Percentiles rank a stretch among this genome's conserved stretches.
phyloP scores from a whole-genome alignment of 2,329 filamentous ascomycete species.

The Lachnellula arida region DNA sequence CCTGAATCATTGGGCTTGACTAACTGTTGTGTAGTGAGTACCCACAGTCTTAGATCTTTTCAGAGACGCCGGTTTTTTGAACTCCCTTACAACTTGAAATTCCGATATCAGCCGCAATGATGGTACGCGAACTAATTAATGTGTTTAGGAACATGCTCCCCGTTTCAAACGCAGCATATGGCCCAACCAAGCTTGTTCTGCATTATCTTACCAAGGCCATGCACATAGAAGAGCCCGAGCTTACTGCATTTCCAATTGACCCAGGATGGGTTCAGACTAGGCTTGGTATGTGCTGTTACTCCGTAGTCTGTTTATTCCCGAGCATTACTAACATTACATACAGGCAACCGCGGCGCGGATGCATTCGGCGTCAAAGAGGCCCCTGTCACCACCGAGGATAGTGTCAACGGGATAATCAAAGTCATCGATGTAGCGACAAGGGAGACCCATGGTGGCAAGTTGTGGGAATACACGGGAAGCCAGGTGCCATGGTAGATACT shows the following conservation, averaged over 20 bases:
- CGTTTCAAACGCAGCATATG: slow-evolving; percentile 28
- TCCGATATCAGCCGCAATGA: no score
- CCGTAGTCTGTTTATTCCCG: no score
- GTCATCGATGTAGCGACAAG: slow-evolving; percentile 11
- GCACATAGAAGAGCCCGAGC: slow-evolving; percentile 20
- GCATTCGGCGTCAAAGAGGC: slow-evolving; percentile 17
- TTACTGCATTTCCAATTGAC: slow-evolving; percentile 19
- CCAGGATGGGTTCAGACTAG: slow-evolving; percentile 21
- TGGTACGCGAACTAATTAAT: background rate
- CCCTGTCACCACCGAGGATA: slow-evolving; percentile 18
- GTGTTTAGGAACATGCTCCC: slow-evolving; percentile 14
- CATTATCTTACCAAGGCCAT: slow-evolving; percentile 31
- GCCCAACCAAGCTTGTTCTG: slow-evolving; percentile 30
- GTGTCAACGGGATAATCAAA: slow-evolving; percentile 12
- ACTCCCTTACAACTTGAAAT: no score
- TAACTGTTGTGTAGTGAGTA: no score
- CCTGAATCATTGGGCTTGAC: background rate
- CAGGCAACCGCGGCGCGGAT: slow-evolving; percentile 21
- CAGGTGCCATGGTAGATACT: slow-evolving; percentile 4
- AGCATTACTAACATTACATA: background rate
- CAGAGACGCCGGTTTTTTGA: no score
- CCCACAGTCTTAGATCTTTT: no score
- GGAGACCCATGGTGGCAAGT: slow-evolving; percentile 12
- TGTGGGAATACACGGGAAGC: slow-evolving; percentile 6
- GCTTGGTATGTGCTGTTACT: background rate